Percentiles rank a stretch among this genome's conserved stretches.
phyloP scores from a whole-genome alignment of 148 eudicot species.

The Mesembryanthemum crystallinum region DNA sequence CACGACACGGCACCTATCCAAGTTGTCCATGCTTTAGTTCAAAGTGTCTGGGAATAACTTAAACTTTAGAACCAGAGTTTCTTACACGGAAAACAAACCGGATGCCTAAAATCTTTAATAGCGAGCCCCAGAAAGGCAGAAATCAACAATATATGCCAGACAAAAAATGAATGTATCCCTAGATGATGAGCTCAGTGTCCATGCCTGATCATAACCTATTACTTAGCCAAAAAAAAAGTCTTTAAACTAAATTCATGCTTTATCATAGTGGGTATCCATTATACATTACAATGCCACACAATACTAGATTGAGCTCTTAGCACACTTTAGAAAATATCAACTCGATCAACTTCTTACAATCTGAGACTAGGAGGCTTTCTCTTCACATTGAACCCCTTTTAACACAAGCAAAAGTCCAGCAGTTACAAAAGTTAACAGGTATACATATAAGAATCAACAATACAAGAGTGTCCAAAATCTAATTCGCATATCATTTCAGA shows the following conservation, averaged over 20 bases:
- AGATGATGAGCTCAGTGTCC: background rate
- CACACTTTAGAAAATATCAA: background rate
- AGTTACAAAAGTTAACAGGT: background rate
- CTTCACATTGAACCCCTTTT: background rate
- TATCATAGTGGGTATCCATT: background rate
- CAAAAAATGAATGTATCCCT: background rate
- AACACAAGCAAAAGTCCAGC: background rate
- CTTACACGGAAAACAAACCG: background rate
- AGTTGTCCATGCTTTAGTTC: too few species aligned
- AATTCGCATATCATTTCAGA: background rate
- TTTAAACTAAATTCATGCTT: background rate
- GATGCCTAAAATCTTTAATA: background rate
- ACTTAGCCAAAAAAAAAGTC: background rate
- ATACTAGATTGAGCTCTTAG: background rate
- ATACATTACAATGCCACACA: background rate
- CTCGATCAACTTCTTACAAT: background rate
- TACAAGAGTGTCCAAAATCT: background rate
- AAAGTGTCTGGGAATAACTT: too few species aligned
- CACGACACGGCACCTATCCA: too few species aligned
- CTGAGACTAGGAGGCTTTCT: background rate
- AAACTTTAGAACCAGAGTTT: background rate
- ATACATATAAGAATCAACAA: background rate
- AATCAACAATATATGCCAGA: background rate
- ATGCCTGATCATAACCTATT: background rate
- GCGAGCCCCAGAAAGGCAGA: background rate